Conservation (phyloP, 2,329 filamentous ascomycete genomes). For the Aureobasidium sp. region DNA sequence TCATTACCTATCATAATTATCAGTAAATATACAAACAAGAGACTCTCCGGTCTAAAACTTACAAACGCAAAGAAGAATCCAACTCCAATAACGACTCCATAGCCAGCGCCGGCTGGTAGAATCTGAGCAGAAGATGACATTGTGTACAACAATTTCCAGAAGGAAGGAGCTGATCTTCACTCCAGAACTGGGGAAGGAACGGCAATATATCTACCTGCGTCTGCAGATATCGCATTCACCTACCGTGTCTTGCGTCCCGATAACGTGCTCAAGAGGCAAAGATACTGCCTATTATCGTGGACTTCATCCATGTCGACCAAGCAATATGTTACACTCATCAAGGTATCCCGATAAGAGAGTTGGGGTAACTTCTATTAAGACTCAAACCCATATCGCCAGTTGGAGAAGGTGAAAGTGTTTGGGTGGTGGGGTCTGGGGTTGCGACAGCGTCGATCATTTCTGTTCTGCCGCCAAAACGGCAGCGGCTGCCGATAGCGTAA, state of each 20-base stretch:
- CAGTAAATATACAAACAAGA: neutral
- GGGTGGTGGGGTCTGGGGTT: conserved; percentile 5
- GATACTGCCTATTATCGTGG: neutral
- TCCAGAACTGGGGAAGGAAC: neutral
- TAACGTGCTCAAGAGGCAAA: neutral
- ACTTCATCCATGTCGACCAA: neutral
- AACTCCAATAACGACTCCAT: conserved; percentile 67
- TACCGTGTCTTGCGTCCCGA: neutral
- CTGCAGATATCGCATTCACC: neutral
- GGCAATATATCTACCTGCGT: neutral
- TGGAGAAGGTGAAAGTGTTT: conserved; percentile 5
- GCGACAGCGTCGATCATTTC: neutral
- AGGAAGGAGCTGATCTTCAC: neutral
- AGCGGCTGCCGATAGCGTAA: conserved; percentile 4
- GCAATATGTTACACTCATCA: neutral
- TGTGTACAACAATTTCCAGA: neutral
- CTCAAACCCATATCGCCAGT: neutral
- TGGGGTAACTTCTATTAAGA: neutral
- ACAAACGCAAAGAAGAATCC: conserved; percentile 61
- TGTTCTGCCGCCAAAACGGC: neutral
- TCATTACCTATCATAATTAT: neutral
- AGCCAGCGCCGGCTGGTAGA: conserved; percentile 44
- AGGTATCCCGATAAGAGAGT: neutral
- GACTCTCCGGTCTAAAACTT: neutral
- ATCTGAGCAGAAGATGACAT: conserved; percentile 15